Percentiles rank a stretch among this genome's conserved stretches.
Conservation (phyloP, 2,329 filamentous ascomycete genomes). For the Cladosporium phlei region DNA sequence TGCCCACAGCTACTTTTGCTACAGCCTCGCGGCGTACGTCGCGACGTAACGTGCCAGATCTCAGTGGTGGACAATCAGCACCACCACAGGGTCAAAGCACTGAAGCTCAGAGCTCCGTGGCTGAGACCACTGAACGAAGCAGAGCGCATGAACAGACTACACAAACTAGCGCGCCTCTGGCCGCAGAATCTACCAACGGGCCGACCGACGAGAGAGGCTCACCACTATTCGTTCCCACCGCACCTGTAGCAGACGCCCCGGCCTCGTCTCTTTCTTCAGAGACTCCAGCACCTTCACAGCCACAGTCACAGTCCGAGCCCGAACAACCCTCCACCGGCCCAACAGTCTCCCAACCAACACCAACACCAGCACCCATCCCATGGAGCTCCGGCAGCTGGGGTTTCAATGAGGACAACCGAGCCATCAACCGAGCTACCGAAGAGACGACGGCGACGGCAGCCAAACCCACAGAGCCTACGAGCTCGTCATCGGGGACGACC, state of each 20-base stretch:
- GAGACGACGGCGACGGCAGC: not conserved
- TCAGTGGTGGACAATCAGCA: not conserved
- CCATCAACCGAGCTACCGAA: too few relatives aligned
- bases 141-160: not conserved
- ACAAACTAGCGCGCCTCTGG: not conserved
- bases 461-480: not conserved
- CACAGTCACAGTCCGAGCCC: not conserved
- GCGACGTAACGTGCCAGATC: not conserved
- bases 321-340: not conserved
- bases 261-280: not conserved
- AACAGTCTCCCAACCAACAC: not conserved
- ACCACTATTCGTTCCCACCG: conserved; percentile 26
- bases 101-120: not conserved
- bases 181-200: conserved; percentile 5
- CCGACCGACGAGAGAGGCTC: conserved; percentile 28
- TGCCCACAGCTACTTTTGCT: not conserved
- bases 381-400: conserved; percentile 18
- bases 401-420: conserved; percentile 17
- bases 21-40: too few relatives aligned
- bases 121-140: not conserved
- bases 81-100: not conserved
- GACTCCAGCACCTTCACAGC: not conserved
- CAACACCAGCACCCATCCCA: conserved; percentile 2
- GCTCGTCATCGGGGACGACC: too few relatives aligned
- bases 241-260: not conserved